phyloP scores from a whole-genome alignment of 1,284 basidiomycete species.

The Phellopilus nigrolimitatus region DNA sequence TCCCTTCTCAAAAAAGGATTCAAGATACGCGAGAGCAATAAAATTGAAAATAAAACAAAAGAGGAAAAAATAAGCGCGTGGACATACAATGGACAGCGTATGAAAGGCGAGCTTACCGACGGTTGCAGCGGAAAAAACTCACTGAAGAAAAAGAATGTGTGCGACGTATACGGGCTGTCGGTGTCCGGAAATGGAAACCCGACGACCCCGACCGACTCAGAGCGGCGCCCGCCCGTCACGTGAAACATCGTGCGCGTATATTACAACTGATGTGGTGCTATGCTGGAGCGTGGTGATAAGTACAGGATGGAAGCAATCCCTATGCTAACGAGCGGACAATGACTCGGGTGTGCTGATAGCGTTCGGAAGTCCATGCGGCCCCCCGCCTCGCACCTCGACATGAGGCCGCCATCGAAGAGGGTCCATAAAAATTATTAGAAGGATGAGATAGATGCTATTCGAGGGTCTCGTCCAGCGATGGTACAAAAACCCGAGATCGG shows the following conservation, averaged over 20 bases:
- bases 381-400: not conserved
- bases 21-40: not conserved
- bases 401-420: not conserved
- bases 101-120: too few relatives aligned
- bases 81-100: too few relatives aligned
- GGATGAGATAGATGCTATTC: not conserved
- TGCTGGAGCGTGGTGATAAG: not conserved
- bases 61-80: too few relatives aligned
- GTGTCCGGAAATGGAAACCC: too few relatives aligned
- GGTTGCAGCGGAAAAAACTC: too few relatives aligned
- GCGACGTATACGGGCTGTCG: too few relatives aligned
- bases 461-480: slow-evolving; percentile 18
- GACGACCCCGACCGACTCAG: not conserved
- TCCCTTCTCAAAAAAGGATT: not conserved
- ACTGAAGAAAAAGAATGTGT: too few relatives aligned
- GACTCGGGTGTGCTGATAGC: not conserved
- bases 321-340: not conserved
- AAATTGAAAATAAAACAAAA: not conserved
- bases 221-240: not conserved
- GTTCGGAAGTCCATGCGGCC: not conserved
- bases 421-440: too few relatives aligned
- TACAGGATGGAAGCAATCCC: not conserved
- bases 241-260: not conserved
- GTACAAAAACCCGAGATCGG: slow-evolving; percentile 11
- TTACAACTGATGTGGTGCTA: not conserved